phyloP scores from a whole-genome alignment of 345 rosid genomes.

The Heritiera fomes region DNA sequence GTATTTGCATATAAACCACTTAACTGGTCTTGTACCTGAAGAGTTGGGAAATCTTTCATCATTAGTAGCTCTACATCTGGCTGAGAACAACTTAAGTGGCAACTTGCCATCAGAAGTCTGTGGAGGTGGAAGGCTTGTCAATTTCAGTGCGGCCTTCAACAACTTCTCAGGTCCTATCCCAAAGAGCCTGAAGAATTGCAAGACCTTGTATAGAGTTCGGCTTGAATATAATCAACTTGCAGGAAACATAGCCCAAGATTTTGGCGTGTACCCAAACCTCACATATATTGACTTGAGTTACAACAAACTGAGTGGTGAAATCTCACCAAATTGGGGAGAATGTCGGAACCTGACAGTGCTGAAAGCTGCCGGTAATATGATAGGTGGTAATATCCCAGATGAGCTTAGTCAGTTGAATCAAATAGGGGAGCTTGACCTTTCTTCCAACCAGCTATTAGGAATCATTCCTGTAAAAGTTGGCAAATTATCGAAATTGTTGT shows the following conservation, averaged over 20 bases:
- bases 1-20: conserved; percentile 15
- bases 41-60: conserved; percentile 31
- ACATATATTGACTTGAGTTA: conserved; percentile 34
- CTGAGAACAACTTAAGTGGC: conserved; percentile 33
- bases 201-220: conserved; percentile 27
- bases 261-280: conserved; percentile 38
- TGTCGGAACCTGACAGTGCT: conserved; percentile 17
- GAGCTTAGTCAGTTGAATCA: conserved; percentile 26
- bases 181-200: conserved; percentile 30
- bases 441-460: conserved; percentile 30
- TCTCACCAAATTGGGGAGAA: conserved; percentile 38
- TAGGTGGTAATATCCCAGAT: conserved; percentile 27
- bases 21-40: conserved; percentile 32
- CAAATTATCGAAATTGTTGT: conserved; percentile 17
- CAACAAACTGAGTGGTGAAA: conserved; percentile 33
- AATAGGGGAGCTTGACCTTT: conserved; percentile 28
- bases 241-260: conserved; percentile 28
- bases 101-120: conserved; percentile 32
- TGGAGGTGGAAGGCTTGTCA: conserved; percentile 24
- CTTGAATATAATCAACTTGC: conserved; percentile 34
- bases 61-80: conserved; percentile 24
- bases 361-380: conserved; percentile 27
- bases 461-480: conserved; percentile 29
- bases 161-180: conserved; percentile 38
- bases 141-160: conserved; percentile 32